Evolutionary conservation across 768 basidiomycete genomes (phyloP), one percentile per base, ranked within the genome.

Genomic region (Suillus sp.): DNA sequence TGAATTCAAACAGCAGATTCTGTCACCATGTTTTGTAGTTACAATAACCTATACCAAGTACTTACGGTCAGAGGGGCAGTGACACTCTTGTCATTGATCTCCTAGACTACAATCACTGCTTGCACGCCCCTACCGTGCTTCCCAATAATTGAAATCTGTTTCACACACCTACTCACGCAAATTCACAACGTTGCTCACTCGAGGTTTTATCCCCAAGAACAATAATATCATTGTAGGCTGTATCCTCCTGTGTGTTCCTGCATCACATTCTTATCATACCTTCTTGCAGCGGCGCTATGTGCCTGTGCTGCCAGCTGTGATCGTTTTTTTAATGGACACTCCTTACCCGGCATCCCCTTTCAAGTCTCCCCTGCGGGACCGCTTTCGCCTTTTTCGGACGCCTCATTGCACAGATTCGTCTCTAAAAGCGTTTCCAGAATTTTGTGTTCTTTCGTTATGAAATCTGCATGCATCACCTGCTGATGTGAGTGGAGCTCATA

Each of bases 401-500:
- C 65, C 65, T 70, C 69, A 43, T 70, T 68, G 64, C 50, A 59
- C 55, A 40, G 25, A 27, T 35, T 37, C 35, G 30, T 53, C 55
- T 22, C 20, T 42, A 32, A 54, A 42, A 32, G 37, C n/a, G 30
- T 57, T 50, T 16, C 10, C 5, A 47, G 45, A 47, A 22, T 47
- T 22, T 40, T 32, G 48, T 51, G 22, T 27, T 43, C 48, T 35
- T 58, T 61, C 22, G 20, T 56, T 30, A 68, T 64, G 59, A 66
- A 57, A 65, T 57, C 63, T 58, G 59, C 64, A 18, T 58, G 63
- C 48, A 67, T 64, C 70, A 62, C 27, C 53, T 59, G 35, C 56
- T 66, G 68, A 72, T 74, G 68, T 67, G 64, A 70, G 71, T 70
- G 61, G 66, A 58, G 67, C 51, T 58, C 10, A 25, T 64, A 48